These are phyloP conservation scores for Fragaria iinumae DNA, from an alignment of 306 rosid genomes.

Conservation along the genomic window DNA sequence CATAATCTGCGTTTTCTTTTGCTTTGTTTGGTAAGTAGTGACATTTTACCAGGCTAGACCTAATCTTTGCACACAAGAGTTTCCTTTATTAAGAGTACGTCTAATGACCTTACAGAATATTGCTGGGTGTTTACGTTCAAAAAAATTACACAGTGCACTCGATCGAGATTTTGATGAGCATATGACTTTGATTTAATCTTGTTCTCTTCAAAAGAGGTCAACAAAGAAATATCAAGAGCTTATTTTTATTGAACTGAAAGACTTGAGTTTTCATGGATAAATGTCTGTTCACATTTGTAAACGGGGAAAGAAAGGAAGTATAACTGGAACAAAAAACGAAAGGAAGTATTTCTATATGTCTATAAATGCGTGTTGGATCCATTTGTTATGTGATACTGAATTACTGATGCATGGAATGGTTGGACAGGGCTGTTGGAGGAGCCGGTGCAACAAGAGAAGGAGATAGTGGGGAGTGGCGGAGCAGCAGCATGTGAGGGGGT, in stretches of 20 bases:
- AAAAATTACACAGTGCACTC: background rate
- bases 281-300: background rate
- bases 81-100: conserved; percentile 27
- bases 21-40: background rate
- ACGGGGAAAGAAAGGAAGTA: no score
- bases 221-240: no score
- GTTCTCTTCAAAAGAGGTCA: background rate
- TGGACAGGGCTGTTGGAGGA: conserved; percentile 81
- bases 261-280: conserved; percentile 33
- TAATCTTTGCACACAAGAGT: background rate
- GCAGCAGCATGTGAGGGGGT: conserved; percentile 57
- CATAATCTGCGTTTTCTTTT: background rate
- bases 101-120: background rate
- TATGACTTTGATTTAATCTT: background rate
- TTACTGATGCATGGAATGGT: background rate
- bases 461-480: conserved; percentile 71
- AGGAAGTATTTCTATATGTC: background rate
- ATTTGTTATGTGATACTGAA: conserved; percentile 20
- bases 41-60: background rate
- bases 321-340: no score
- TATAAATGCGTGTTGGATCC: background rate
- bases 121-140: background rate
- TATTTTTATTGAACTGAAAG: no score
- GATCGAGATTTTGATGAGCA: background rate
- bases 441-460: conserved; percentile 78